Base-by-base conservation (phyloP, 2,329 filamentous ascomycete genomes). In the Pseudogymnoascus sp. region DNA sequence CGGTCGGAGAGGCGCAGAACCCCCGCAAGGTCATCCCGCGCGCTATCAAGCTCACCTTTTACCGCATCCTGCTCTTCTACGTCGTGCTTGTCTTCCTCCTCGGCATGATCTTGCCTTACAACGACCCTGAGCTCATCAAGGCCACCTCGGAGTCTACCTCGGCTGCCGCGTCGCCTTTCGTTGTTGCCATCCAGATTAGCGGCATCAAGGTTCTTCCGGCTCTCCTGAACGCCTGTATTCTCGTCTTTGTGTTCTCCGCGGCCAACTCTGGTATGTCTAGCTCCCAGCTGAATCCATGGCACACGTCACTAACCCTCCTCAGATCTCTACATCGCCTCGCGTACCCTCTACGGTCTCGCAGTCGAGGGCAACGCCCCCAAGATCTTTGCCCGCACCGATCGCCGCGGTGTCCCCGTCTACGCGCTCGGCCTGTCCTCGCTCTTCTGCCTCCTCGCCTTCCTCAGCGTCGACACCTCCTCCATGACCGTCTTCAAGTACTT, bases 401-500 rank as follows among this genome's bases (percentile, higher is more conserved):
- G 80, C 44, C 81, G 81, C 65, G 77, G 79, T 19, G 87, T 85
- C 75, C 68, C 77, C 75, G 66, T 76, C 16, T 78, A 77, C 63
- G 79, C 76, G 21, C 76, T 80, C 56, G 79, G 81, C 78, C 2
- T 72, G 2, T 70, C 67, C 3, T 53, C 76, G n/a, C 73, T 81
- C 0, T 80, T 90, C 69, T 85, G 86, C 24, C 78, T 87, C 7
- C 79, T 92, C 3, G 85, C 86, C 0, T 92, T 87, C 77, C 82
- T 92, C 72, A 81, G 86, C 50, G 64, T 68, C 4, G 86, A 82
- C 53, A 81, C 80, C 67, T 82, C 80, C 31, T 86, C 86, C 21
- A 80, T 83, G 35, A 78, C 79, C 2, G 88, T 89, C 6, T 91
- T 90, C 73, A 80, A 79, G 61, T 91, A 87, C 85, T 88, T 91